phyloP scores from a whole-genome alignment of 371 early-diverging fungal genomes.

The Funneliformis caledonium region DNA sequence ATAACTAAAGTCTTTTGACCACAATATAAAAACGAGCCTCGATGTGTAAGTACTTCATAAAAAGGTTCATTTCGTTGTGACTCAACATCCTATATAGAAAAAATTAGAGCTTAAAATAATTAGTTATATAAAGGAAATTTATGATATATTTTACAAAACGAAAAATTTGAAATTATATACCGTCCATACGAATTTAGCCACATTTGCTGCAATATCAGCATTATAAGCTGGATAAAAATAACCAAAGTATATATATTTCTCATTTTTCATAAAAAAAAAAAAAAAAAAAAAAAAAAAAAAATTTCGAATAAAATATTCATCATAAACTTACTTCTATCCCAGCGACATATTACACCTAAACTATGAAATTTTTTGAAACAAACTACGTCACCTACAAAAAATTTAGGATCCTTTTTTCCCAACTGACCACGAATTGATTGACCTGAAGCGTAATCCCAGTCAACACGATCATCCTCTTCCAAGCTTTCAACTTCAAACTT shows the following conservation, averaged over 20 bases:
- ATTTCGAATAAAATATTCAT: background rate
- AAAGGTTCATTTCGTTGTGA: slow-evolving; percentile 26
- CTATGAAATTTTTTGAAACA: slow-evolving; percentile 28
- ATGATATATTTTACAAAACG: background rate
- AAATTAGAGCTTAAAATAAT: background rate
- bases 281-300: background rate
- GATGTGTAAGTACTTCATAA: slow-evolving; percentile 34
- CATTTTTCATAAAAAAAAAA: background rate
- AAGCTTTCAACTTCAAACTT: slow-evolving; percentile 21
- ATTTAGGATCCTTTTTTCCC: slow-evolving; percentile 35
- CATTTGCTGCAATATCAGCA: slow-evolving; percentile 31
- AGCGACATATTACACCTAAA: slow-evolving; percentile 35
- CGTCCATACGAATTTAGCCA: slow-evolving; percentile 30
- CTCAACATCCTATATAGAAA: slow-evolving; percentile 19
- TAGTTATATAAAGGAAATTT: background rate
- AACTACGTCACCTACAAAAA: slow-evolving; percentile 34
- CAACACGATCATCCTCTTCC: slow-evolving; percentile 26
- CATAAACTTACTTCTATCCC: slow-evolving; percentile 32
- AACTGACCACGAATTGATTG: background rate
- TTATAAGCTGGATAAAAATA: slow-evolving; percentile 17
- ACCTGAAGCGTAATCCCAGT: slow-evolving; percentile 35
- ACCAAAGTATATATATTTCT: slow-evolving; percentile 3
- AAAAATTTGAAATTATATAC: slow-evolving; percentile 15
- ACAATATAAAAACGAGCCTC: slow-evolving; percentile 36
- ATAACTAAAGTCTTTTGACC: slow-evolving; percentile 17